Evolutionary conservation across 2,329 filamentous ascomycete genomes (phyloP).

Genomic region (Sclerotinia minor): DNA sequence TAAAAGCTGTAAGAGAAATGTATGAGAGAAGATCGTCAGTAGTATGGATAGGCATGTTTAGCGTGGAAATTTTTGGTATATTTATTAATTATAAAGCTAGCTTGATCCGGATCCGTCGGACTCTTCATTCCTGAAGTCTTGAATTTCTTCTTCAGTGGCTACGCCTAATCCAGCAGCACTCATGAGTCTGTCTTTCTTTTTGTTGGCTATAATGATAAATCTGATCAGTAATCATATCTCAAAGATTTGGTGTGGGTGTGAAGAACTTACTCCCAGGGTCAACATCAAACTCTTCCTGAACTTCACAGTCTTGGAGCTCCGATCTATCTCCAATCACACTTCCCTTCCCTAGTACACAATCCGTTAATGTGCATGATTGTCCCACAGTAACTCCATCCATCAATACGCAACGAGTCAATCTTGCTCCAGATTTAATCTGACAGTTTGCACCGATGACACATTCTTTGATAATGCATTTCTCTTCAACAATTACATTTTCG

Average conservation of each 20-base stretch:
- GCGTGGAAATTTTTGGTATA: neutral
- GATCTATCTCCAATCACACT: conserved; percentile 80
- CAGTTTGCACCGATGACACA: conserved; percentile 85
- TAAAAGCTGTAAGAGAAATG: neutral
- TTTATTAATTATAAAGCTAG: neutral
- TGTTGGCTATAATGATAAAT: conserved; percentile 53
- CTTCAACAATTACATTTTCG: conserved; percentile 85
- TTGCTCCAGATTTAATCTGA: conserved; percentile 81
- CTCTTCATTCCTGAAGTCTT: conserved; percentile 46
- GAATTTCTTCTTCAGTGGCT: conserved; percentile 62
- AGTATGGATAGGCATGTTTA: neutral
- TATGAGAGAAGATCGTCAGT: too few species aligned
- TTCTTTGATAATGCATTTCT: conserved; percentile 90
- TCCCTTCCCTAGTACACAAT: conserved; percentile 80
- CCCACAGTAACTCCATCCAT: conserved; percentile 92
- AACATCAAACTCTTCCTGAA: conserved; percentile 84
- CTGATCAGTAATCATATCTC: conserved; percentile 10
- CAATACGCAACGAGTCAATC: conserved; percentile 80
- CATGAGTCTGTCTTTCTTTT: conserved; percentile 68
- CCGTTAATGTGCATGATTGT: conserved; percentile 79
- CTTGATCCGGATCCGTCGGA: neutral
- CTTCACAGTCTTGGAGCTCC: conserved; percentile 83
- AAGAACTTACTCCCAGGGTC: conserved; percentile 68
- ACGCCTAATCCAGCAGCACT: conserved; percentile 62
- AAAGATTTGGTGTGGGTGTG: neutral